Base-by-base conservation (phyloP, 768 basidiomycete genomes). In the Mycena crocata region DNA sequence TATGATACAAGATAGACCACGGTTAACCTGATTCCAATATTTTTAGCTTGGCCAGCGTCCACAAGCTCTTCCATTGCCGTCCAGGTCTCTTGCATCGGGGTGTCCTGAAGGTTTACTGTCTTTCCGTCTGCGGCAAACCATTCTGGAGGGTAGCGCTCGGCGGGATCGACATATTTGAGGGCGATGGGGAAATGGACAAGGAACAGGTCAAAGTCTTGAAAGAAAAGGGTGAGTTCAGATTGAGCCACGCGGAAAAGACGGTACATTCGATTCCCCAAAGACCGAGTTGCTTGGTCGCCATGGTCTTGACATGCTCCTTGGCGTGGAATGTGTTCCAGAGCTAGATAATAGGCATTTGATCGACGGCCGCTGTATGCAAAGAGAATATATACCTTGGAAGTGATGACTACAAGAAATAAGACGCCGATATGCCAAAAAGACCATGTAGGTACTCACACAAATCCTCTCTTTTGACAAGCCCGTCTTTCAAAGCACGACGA, bases 251-350 rank as follows among this genome's bases (percentile, higher is more conserved):
- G 17, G 31, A 39, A 1, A 12, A 3, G 4, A 35, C 1, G 26
- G 13, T 58, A 66, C 64, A 70, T 28, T 92, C 91, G 46, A 96
- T 81, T 30, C 93, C 93, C 95, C 95, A 97, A 72, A 88, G 85
- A 7, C 80, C 80, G 23, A 97, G 88, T 73, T 95, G 93, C 79
- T 82, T 83, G 75, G 86, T 86, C 42, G 86, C 78, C 12, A 86
- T 72, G 34, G 79, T 74, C 74, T 86, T 86, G 62, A 87, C 93
- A 74, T 90, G 90, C 60, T 95, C 90, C 63, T 84, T 86, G 49
- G 90, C 88, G 75, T 97, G 94, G 83, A 91, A 93, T 7, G 93
- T 93, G 79, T 95, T 96, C 95, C 94, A 96, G 37, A 95, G 82
- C 90, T 90, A 69, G n/a, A 59, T 50, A 46, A 61, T 52, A 42